Base-by-base conservation (phyloP, 75 land plant species). In the Picea glauca region DNA sequence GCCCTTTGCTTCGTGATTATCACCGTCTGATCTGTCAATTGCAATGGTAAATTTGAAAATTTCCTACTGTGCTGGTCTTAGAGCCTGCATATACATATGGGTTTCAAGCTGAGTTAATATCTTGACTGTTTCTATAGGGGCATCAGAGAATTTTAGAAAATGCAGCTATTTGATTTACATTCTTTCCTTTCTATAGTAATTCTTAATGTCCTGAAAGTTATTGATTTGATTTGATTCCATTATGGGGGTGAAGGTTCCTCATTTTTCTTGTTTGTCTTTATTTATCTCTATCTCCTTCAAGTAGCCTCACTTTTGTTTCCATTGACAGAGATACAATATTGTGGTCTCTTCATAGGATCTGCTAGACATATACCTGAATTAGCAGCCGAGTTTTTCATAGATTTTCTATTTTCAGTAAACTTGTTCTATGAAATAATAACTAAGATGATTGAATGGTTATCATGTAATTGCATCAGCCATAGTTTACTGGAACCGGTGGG, bases 1-100 rank as follows among this genome's bases (percentile, higher is more conserved):
- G 89, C 12, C 90, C 93, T 8, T 85, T 96, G 79, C 92, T 96
- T 65, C 85, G 89, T 30, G 99, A 96, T 80, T 96, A 96, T 74
- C 92, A 91, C 21, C 91, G 93, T 2, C 77, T 92, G 31, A 70
- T 96, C 50, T 74, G 84, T 31, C 79, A 73, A 18, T 76, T 58
- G 32, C 75, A 67, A 68, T 1, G 58, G 75, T 68, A 70, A 30
- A 33, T 20, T 13, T 43, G 46, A 67, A 31, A 33, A 30, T 31
- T 63, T 64, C 67, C 15, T 64, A 64, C 30, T 43, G 5, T 43
- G 46, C 46, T 4, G 3, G 0, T 43, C 46, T 4, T 43, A 43
- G 46, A 43, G 46, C 46, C 46, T 43, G 32, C 35, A 64, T 31
- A 12, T 30, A 3, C 67, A 31, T 64, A 33, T 1, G 14, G 35